A percentile compares a stretch with the other conserved stretches of the same genome.
These are phyloP conservation scores for Diaporthe caulivora DNA, from an alignment of 2,329 filamentous ascomycete genomes.

Conservation along the genomic window DNA sequence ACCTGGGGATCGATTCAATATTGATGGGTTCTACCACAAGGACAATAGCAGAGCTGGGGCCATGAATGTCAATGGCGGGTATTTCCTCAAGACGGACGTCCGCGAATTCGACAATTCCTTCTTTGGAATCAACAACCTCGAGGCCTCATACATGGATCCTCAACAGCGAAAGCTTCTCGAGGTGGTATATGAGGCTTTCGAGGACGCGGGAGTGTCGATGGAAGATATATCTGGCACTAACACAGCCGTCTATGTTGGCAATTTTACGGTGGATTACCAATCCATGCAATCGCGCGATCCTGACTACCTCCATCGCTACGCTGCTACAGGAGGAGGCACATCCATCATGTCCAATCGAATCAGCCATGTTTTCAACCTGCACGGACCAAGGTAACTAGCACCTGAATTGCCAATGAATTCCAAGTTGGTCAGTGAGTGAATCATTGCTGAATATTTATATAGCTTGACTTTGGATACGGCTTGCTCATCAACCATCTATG, in stretches of 20 bases:
- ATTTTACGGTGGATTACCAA: background rate
- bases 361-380: background rate
- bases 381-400: background rate
- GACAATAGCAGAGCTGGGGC: background rate
- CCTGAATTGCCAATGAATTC: too few species aligned
- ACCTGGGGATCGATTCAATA: background rate
- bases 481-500: background rate
- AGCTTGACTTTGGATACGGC: background rate
- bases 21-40: background rate
- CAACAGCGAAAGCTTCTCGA: background rate
- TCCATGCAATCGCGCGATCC: background rate
- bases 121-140: background rate
- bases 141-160: background rate
- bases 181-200: background rate
- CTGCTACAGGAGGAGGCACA: background rate
- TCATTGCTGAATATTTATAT: too few species aligned
- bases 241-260: background rate
- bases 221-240: background rate
- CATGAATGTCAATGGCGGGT: background rate
- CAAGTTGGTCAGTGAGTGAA: too few species aligned
- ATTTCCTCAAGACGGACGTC: background rate
- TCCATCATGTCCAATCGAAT: background rate
- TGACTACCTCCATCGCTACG: background rate
- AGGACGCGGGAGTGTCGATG: background rate
- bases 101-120: background rate